These are phyloP conservation scores for Sporothrix globosa DNA, from an alignment of 2,329 filamentous ascomycete species.

Conservation along the genomic window DNA sequence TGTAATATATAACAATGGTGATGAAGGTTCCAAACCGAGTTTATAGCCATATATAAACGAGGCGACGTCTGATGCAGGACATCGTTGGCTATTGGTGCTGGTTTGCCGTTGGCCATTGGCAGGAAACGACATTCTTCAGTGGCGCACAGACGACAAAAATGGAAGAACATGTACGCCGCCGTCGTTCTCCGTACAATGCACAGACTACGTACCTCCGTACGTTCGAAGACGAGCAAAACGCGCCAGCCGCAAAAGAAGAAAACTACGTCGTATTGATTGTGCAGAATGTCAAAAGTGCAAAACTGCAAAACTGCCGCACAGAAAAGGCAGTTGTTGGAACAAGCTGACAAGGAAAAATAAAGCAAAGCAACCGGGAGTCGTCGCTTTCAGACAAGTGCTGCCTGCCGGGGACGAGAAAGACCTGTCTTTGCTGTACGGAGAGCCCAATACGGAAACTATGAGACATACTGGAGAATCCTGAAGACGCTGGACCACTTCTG, in stretches of 20 bases:
- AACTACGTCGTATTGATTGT: background rate
- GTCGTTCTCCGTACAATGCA: too few relatives aligned
- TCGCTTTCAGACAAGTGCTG: background rate
- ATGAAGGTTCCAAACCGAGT: too few relatives aligned
- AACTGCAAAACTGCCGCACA: background rate
- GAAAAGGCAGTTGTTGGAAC: background rate
- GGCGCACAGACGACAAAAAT: background rate
- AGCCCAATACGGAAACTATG: too few relatives aligned
- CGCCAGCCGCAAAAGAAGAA: slow-evolving; percentile 24
- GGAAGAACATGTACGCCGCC: too few relatives aligned
- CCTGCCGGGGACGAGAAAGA: background rate
- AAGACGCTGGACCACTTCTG: background rate
- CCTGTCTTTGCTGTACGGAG: too few relatives aligned
- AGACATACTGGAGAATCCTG: background rate
- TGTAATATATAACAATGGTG: too few relatives aligned
- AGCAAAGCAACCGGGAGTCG: background rate
- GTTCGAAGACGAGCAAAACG: slow-evolving; percentile 12
- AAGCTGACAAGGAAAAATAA: background rate
- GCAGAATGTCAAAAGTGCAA: background rate
- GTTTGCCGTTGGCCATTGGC: background rate
- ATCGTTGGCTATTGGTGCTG: background rate
- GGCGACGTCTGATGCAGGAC: background rate
- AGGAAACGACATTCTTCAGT: background rate
- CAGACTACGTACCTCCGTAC: too few relatives aligned
- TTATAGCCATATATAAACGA: background rate